Percentiles rank a stretch among this genome's conserved stretches.
phyloP scores from a whole-genome alignment of 2,329 filamentous ascomycete species.

The Sporothrix inflata region DNA sequence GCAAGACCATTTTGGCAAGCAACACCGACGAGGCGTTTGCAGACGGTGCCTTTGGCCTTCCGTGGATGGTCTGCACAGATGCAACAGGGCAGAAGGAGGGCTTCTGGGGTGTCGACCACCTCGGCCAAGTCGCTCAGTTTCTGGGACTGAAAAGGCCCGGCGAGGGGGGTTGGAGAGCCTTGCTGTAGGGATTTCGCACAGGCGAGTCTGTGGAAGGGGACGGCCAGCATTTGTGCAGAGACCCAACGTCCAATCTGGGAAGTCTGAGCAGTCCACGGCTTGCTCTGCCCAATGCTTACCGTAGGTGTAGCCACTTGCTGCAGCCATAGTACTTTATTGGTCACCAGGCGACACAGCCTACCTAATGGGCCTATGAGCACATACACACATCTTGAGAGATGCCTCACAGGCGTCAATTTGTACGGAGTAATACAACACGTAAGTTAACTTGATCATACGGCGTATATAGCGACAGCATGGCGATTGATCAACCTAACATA shows the following conservation, averaged over 20 bases:
- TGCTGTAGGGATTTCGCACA: conserved; percentile 37
- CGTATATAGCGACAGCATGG: too few relatives aligned
- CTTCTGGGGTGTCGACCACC: conserved; percentile 48
- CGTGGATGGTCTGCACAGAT: conserved; percentile 46
- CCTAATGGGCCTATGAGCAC: too few relatives aligned
- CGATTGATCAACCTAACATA: too few relatives aligned
- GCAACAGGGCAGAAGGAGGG: conserved; percentile 39
- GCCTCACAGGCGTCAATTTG: too few relatives aligned
- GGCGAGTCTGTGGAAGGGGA: background rate
- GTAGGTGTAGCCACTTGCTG: too few relatives aligned
- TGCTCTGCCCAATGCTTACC: too few relatives aligned
- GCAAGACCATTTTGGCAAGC: conserved; percentile 39
- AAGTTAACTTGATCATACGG: too few relatives aligned
- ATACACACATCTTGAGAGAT: too few relatives aligned
- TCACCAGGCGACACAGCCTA: too few relatives aligned
- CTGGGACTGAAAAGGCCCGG: conserved; percentile 40
- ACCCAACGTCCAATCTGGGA: background rate
- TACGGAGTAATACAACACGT: too few relatives aligned
- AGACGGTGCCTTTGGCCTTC: conserved; percentile 45
- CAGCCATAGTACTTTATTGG: too few relatives aligned
- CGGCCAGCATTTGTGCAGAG: background rate
- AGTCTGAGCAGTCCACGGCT: too few relatives aligned
- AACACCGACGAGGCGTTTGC: conserved; percentile 45
- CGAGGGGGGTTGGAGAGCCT: conserved; percentile 41
- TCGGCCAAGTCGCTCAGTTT: conserved; percentile 44